phyloP scores from a whole-genome alignment of 2,329 filamentous ascomycete genomes.

The Lecanosticta acicola region DNA sequence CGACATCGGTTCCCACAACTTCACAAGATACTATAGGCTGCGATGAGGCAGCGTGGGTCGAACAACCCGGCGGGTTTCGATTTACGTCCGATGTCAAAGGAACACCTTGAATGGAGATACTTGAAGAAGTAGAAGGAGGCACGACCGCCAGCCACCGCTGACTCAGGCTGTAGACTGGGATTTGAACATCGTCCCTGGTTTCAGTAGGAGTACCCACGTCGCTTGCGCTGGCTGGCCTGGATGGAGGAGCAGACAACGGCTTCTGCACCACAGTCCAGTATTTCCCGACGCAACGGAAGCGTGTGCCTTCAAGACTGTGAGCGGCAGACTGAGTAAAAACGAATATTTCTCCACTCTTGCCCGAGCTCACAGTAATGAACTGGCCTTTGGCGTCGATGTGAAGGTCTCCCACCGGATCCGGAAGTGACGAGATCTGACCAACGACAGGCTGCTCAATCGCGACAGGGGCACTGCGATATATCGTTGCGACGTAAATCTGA shows the following conservation, averaged over 20 bases:
- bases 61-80: conserved; percentile 51
- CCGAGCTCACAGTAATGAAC: conserved; percentile 70
- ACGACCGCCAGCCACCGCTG: conserved; percentile 74
- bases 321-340: conserved; percentile 49
- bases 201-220: conserved; percentile 27
- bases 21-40: conserved; percentile 61
- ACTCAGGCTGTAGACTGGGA: conserved; percentile 63
- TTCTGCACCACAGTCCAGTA: conserved; percentile 72
- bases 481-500: conserved; percentile 63
- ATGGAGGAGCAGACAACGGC: conserved; percentile 4
- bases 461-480: conserved; percentile 65
- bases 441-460: conserved; percentile 34
- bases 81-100: conserved; percentile 48
- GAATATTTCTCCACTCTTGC: conserved; percentile 80
- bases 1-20: conserved; percentile 65
- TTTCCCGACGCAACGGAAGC: conserved; percentile 72
- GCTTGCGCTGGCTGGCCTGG: conserved; percentile 10
- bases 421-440: conserved; percentile 34
- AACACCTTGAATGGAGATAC: conserved; percentile 63
- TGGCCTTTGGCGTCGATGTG: conserved; percentile 67
- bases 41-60: conserved; percentile 62
- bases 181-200: conserved; percentile 25
- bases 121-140: conserved; percentile 65
- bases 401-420: conserved; percentile 65
- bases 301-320: conserved; percentile 21